These are phyloP conservation scores for Spergularia bocconei DNA, from an alignment of 148 eudicot species.

Conservation along the genomic window DNA sequence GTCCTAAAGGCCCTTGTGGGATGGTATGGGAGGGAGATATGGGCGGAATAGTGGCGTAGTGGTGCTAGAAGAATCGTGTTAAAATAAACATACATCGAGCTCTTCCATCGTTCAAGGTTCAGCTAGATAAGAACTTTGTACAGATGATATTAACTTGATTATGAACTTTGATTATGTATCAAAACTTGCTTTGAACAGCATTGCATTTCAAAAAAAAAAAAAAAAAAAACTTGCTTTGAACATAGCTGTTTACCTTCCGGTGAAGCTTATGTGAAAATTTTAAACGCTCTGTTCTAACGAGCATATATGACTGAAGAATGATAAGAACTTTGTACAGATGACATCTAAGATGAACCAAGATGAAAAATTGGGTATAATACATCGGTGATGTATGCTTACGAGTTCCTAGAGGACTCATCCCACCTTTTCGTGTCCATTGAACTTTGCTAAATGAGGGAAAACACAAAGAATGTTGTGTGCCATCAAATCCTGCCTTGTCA, in stretches of 20 bases:
- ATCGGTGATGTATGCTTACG: background rate
- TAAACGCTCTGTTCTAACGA: background rate
- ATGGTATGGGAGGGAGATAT: no score
- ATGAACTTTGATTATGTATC: background rate
- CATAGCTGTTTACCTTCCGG: background rate
- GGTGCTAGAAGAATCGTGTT: no score
- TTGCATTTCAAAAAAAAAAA: no score
- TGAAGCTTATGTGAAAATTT: background rate
- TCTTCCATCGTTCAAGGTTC: no score
- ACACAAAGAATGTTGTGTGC: slow-evolving; percentile 68
- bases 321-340: slow-evolving; percentile 3
- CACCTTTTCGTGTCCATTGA: slow-evolving; percentile 51
- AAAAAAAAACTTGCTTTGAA: slow-evolving; percentile 13
- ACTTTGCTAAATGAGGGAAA: slow-evolving; percentile 61
- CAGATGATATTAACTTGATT: background rate
- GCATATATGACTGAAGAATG: background rate
- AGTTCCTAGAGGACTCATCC: slow-evolving; percentile 29
- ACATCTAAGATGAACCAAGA: background rate
- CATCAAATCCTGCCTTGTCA: slow-evolving; percentile 91
- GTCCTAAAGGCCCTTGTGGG: no score
- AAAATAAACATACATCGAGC: no score
- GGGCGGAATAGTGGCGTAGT: no score
- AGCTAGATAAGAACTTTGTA: no score
- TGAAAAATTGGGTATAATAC: background rate
- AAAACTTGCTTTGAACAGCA: slow-evolving; percentile 11